Conservation (phyloP, 169 alveolate genomes). For the Eimeria sp. region DNA sequence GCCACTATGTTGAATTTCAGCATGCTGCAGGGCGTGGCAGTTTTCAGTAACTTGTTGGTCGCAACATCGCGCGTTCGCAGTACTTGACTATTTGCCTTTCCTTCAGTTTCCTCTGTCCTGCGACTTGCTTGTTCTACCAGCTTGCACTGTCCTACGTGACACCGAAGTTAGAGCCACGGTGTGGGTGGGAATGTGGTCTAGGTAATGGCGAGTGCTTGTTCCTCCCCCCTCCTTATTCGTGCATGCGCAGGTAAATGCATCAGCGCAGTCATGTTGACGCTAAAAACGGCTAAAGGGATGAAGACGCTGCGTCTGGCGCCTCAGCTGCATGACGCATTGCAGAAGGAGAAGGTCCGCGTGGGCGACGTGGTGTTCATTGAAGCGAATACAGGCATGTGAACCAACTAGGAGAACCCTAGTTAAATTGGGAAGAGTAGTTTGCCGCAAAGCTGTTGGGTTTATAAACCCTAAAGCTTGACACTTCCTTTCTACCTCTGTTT, state of each 20-base stretch:
- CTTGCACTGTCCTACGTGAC: background rate
- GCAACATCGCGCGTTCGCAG: background rate
- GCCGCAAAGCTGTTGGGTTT: background rate
- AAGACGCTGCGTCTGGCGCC: constrained; percentile 99
- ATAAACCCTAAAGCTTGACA: background rate
- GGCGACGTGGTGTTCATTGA: constrained; percentile 95
- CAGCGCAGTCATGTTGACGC: constrained; percentile 96
- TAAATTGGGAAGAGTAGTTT: background rate
- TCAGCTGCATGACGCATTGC: constrained; percentile 95
- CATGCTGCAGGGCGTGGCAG: background rate
- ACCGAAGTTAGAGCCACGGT: background rate
- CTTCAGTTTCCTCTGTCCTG: background rate
- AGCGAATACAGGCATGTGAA: constrained; percentile 92
- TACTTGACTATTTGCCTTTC: background rate
- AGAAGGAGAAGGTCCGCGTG: constrained; percentile 97
- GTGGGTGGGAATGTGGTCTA: background rate
- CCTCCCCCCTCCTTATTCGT: background rate
- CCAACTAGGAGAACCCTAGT: background rate
- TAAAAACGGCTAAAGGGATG: constrained; percentile 99
- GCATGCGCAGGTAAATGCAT: constrained; percentile 91
- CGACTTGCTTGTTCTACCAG: background rate
- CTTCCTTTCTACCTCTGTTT: background rate
- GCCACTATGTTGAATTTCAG: background rate
- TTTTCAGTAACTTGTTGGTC: background rate
- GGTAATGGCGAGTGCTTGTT: background rate